Evolutionary conservation across 2,329 filamentous ascomycete species (phyloP).

Genomic region (Annulohypoxylon truncatum): DNA sequence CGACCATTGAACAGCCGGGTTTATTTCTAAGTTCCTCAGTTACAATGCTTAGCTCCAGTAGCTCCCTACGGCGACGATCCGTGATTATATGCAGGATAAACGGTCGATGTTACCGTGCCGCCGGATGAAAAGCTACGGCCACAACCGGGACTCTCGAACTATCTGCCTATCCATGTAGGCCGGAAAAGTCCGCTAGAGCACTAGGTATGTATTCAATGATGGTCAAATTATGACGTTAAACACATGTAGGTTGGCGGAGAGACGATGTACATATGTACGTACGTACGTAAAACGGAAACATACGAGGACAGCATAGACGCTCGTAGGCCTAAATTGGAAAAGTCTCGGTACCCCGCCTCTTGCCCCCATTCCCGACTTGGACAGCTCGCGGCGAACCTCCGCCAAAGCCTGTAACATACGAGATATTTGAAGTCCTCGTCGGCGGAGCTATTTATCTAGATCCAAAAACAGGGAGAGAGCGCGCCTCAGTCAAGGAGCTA

Average conservation of each 20-base stretch:
- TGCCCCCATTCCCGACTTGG: not conserved
- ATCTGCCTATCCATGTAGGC: not conserved
- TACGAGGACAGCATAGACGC: not conserved
- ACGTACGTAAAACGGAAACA: too few relatives aligned
- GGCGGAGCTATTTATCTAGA: not conserved
- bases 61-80: not conserved
- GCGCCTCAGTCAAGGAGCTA: not conserved
- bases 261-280: too few relatives aligned
- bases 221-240: too few relatives aligned
- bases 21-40: too few relatives aligned
- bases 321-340: slow-evolving; percentile 1
- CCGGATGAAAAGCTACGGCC: not conserved
- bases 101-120: not conserved
- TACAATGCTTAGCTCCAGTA: not conserved
- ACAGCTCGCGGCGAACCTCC: slow-evolving; percentile 15
- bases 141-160: not conserved
- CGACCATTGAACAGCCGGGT: not conserved
- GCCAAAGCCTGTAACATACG: slow-evolving; percentile 14
- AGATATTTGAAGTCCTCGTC: not conserved
- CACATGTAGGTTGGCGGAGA: too few relatives aligned
- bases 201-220: too few relatives aligned
- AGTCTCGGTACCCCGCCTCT: slow-evolving; percentile 14
- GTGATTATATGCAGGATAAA: not conserved
- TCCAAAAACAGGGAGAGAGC: too few relatives aligned
- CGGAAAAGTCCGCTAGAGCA: too few relatives aligned